Base-by-base conservation (phyloP, 768 basidiomycete species). In the Amanita subjunquillea region DNA sequence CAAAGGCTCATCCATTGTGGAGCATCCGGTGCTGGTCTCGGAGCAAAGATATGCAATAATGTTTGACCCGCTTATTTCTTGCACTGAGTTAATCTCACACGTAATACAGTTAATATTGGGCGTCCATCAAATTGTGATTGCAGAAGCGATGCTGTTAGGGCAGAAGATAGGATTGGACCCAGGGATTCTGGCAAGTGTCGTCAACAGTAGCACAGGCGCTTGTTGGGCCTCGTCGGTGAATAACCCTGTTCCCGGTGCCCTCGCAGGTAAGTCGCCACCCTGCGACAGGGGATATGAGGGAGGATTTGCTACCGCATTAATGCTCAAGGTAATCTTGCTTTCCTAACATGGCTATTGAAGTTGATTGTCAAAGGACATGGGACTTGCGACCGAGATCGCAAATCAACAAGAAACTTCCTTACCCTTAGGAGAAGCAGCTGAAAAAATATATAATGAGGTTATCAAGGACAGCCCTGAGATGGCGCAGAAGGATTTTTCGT, bases 21-120 rank as follows among this genome's bases (percentile, higher is more conserved):
- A 1, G 71, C 77, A 6, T 86, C 86, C 3, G 89, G 91, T 9
- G 75, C 86, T 2, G 91, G 91, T 0, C 69, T 94, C 8, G 90
- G 80, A 0, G 90, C 91, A 2, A 94, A 94, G 70, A 91, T 94
- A 36, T 91, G 89, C 69, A 94, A 93, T 67, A 94, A 94, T 65
- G 76, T 81, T 54, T 59, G 67, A 49, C 7, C 68, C 38, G 58
- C 20, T 52, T 43, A 42, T 54, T 17, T 46, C 44, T 27, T 55
- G 53, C 50, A 51, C 53, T 30, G 54, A 29, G 20, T 51, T 32
- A 52, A 15, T 43, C 42, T 32, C 10, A 39, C 56, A 48, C 34
- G 4, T 61, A 62, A 47, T 50, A 37, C 55, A 34, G 65, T 71
- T 84, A 27, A 72, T 87, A 23, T 69, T 88, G 39, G 87, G 85